These are phyloP conservation scores for Akanthomyces muscarius DNA, from an alignment of 2,329 filamentous ascomycete species.

Conservation along the genomic window DNA sequence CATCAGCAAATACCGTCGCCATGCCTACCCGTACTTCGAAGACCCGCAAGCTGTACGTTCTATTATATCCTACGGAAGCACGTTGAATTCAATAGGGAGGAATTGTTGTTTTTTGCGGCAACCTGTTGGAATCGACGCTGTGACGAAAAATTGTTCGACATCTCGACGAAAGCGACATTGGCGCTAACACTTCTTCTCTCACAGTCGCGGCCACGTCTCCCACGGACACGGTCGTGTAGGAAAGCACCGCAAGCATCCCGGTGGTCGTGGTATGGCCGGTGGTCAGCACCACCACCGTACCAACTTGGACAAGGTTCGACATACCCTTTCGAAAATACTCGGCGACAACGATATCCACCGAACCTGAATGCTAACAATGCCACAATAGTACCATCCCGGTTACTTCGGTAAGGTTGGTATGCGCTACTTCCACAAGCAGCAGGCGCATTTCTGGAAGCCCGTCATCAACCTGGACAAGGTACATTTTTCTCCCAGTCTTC, in stretches of 20 bases:
- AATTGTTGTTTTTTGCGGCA: conserved; percentile 9
- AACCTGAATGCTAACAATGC: conserved; percentile 27
- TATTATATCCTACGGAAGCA: conserved; percentile 15
- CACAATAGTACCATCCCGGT: conserved; percentile 82
- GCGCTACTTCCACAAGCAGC: conserved; percentile 94
- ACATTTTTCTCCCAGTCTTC: conserved; percentile 25
- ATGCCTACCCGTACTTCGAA: conserved; percentile 73
- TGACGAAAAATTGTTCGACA: conserved; percentile 4
- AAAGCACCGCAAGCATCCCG: conserved; percentile 93
- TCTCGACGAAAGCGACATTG: conserved; percentile 14
- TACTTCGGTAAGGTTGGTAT: conserved; percentile 99
- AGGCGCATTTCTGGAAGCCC: conserved; percentile 97
- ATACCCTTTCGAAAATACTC: conserved; percentile 27
- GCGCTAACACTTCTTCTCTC: conserved; percentile 30
- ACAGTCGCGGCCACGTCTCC: conserved; percentile 93
- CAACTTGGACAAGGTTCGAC: conserved; percentile 71
- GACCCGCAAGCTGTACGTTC: conserved; percentile 70
- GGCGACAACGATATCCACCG: conserved; percentile 2
- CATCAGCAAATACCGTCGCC: conserved; percentile 45
- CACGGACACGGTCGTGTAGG: conserved; percentile 97
- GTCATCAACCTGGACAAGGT: conserved; percentile 99
- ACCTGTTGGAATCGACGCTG: conserved; percentile 14
- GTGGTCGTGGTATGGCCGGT: conserved; percentile 88
- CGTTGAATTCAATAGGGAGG: conserved; percentile 8
- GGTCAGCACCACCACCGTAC: conserved; percentile 81